Base-by-base conservation (phyloP, 148 eudicot genomes). In the Hydrangea macrophylla region DNA sequence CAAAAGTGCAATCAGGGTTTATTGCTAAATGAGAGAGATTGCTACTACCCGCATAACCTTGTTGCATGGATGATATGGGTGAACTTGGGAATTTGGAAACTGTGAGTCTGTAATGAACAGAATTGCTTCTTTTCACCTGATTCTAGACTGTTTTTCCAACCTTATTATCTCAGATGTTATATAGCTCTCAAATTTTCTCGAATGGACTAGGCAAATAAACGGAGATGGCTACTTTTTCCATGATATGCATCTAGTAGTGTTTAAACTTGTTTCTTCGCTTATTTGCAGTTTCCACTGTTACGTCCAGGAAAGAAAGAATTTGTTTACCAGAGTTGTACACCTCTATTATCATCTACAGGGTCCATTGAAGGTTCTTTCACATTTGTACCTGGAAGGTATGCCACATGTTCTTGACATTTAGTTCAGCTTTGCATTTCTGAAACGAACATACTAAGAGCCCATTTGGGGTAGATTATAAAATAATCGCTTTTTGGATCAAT, bases 351-450 rank as follows among this genome's bases (percentile, higher is more conserved):
- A 54, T 30, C 70, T 30, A 50, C 69, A 51, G 98, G 96, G 22
- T 94, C 95, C 60, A 70, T 88, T 23, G 98, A 94, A 75, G 98
- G 98, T 65, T 83, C 79, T 58, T 94, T 94, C 65, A 90, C 86
- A 32, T 88, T 86, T 69, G 79, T 94, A 53, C 97, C 98, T 51
- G 98, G 97, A 67, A 94, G 96, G 98, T 93, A 81, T 50, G 77
- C 33, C 25, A 3, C 30, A 26, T 22, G n/a, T 0, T 26, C 23
- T 13, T 37, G 18, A 24, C 7, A 20, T 51, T 50, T 31, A n/a
- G 2, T 10, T 7, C 59, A 6, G 11, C 12, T 22, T 25, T n/a
- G 33, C n/a, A n/a, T 27, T 50, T 22, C 30, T 10, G 4, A 24
- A 67, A 17, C 33, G 15, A 11, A 18, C n/a, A n/a, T n/a, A 30